phyloP scores from a whole-genome alignment of 306 rosid species.

The Delonix regia region DNA sequence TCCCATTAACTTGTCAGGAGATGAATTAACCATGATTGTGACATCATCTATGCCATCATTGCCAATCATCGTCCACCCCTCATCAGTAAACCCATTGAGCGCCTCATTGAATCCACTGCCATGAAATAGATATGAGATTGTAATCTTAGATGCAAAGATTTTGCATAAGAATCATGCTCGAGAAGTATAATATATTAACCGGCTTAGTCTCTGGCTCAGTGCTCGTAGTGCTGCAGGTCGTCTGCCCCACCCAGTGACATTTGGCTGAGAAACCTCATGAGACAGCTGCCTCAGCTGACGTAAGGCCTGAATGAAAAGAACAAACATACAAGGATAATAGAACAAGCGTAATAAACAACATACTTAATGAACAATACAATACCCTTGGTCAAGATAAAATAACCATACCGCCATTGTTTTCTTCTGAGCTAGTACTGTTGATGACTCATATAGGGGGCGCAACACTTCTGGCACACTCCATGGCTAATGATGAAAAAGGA shows the following conservation, averaged over 20 bases:
- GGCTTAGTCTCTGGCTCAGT: slow-evolving; percentile 22
- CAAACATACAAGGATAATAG: neutral
- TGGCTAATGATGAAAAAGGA: neutral
- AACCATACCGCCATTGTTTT: slow-evolving; percentile 69
- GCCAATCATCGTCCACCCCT: slow-evolving; percentile 78
- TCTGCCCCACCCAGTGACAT: slow-evolving; percentile 21
- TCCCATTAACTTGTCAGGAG: slow-evolving; percentile 55
- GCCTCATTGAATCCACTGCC: slow-evolving; percentile 89
- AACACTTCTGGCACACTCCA: slow-evolving; percentile 91
- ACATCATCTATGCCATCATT: slow-evolving; percentile 87
- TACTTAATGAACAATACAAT: neutral
- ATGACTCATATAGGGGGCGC: slow-evolving; percentile 83
- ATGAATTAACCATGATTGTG: slow-evolving; percentile 65
- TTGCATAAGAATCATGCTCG: neutral
- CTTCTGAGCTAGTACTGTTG: slow-evolving; percentile 85
- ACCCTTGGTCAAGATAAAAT: neutral
- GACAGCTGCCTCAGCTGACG: slow-evolving; percentile 24
- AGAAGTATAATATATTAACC: neutral
- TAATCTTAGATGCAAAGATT: neutral
- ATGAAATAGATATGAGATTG: neutral
- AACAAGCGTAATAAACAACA: neutral
- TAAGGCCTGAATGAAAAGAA: slow-evolving; percentile 5
- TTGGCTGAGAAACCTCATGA: slow-evolving; percentile 17
- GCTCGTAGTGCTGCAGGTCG: slow-evolving; percentile 16
- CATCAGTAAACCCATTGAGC: slow-evolving; percentile 83